Conservation (phyloP, 2,329 filamentous ascomycete genomes). For the Fusarium clavum region DNA sequence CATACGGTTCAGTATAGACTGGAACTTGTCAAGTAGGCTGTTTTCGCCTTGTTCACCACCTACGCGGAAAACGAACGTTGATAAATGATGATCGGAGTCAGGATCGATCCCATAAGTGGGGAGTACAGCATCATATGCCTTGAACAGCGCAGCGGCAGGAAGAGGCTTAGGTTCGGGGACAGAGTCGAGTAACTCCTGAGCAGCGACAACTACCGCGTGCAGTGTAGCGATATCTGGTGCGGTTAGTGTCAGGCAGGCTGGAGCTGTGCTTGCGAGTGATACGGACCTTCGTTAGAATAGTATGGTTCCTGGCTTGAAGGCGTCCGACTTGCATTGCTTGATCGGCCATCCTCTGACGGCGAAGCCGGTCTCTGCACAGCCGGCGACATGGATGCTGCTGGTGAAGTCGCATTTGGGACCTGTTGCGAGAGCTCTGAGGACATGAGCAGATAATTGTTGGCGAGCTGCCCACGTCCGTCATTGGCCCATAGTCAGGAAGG, state of each 20-base stretch:
- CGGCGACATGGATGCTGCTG: conserved; percentile 48
- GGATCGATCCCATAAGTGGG: conserved; percentile 75
- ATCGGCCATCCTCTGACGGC: conserved; percentile 46
- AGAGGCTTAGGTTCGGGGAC: conserved; percentile 71
- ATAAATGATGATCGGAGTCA: conserved; percentile 80
- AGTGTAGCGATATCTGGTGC: conserved; percentile 81
- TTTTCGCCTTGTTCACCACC: conserved; percentile 70
- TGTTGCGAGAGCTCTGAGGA: conserved; percentile 33
- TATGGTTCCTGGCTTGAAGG: conserved; percentile 54
- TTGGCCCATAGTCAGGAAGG: conserved; percentile 50
- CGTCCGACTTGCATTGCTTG: conserved; percentile 45
- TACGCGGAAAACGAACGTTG: conserved; percentile 83
- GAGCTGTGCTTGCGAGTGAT: neutral
- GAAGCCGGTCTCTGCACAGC: conserved; percentile 38
- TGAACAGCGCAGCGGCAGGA: conserved; percentile 82
- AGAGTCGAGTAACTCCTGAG: conserved; percentile 71
- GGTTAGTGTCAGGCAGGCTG: conserved; percentile 23
- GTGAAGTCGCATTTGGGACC: conserved; percentile 39
- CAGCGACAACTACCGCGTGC: conserved; percentile 79
- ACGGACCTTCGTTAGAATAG: conserved; percentile 71
- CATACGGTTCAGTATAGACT: conserved; percentile 73
- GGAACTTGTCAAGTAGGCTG: conserved; percentile 76
- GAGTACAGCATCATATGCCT: conserved; percentile 83
- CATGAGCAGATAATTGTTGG: conserved; percentile 46
- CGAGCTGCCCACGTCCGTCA: conserved; percentile 47